Evolutionary conservation across 495 filamentous ascomycete species (phyloP), one percentile per base, ranked within the genome.

Genomic region (Hyaloscypha variabilis): DNA sequence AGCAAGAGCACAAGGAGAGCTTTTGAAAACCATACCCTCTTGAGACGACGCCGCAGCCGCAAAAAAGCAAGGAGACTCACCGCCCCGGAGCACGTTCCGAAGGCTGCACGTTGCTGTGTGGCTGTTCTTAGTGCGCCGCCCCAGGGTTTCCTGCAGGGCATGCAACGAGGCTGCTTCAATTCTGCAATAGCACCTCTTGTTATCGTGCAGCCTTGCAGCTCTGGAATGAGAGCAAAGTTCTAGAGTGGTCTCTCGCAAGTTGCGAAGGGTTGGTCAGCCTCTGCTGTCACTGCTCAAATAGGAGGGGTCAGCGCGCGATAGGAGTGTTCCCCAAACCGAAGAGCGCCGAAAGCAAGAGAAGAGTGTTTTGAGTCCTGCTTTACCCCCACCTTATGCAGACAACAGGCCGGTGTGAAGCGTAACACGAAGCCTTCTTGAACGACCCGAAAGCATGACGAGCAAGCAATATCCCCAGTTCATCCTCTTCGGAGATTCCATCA

Each of bases 401-500:
- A 17, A 46, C 19, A 4, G 4, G 11, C 19, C 19, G 39, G 39
- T 46, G 39, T 46, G 11, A 3, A 34, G 19, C 39, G 39, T 2
- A 1, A 3, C 6, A 46, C 6, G 39, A 46, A 46, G 11, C 10
- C 11, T 1, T 14, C 39, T 46, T 19, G 39, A 46, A 17, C 31
- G 13, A 34, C 1, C 31, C 31, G 11, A 17, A 17, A 60, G 1
- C 25, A 69, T 61, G 62, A 49, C 52, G 17, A 50, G 25, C 13
- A 50, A 72, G 57, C 21, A 55, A 63, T 70, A 65, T 60, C 53
- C 55, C 23, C 59, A 66, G 28, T 70, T 71, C 39, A 55, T 69
- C 4, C 58, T 62, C 3, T 2, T 64, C 34, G 73, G 72, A 69
- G 64, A 64, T 66, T 67, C 36, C 34, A 57, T 52, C 28, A 39